Base-by-base conservation (phyloP, 768 basidiomycete species). In the Termitomyces sp. region DNA sequence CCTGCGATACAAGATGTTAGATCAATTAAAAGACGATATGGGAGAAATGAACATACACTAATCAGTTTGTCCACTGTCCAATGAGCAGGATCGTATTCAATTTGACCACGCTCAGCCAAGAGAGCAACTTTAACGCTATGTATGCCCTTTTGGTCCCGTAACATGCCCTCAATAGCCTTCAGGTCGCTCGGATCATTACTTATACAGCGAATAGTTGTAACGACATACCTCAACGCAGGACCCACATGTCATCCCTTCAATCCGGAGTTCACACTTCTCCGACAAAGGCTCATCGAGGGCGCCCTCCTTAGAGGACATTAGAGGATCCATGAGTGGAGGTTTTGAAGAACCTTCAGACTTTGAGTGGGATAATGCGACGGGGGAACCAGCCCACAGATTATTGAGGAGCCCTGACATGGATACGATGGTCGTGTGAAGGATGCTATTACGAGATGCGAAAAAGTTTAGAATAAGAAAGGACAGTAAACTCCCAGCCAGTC, bases 221-320 rank as follows among this genome's bases (percentile, higher is more conserved):
- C 28, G 40, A 71, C 85, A 66, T 68, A 92, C 92, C 85, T 92
- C 90, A 9, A 94, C 93, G 68, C 93, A 95, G 38, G 92, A 79
- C 8, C 92, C 88, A 67, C 93, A 95, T 0, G 93, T 94, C 93
- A 95, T 95, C 12, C 92, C 92, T 73, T 92, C 89, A 69, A 95
- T 87, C 62, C 89, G 78, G 39, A 94, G 74, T 71, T 94, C 91
- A 67, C 90, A 92, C 76, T 79, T 87, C 58, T 83, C 84, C 9
- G 75, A 70, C 5, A 64, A 55, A 52, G 70, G 65, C 48, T 66
- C 60, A 12, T 69, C 60, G 50, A 75, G 68, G 60, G 65, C 40
- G 56, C 60, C 55, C 59, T 64, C 48, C 56, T 73, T 70, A 65
- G 69, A 67, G 18, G 46, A 40, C 8, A 15, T 20, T 7, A 38